Evolutionary conservation across 129 eudicot species (phyloP).

Genomic region (Flaveria trinervia): DNA sequence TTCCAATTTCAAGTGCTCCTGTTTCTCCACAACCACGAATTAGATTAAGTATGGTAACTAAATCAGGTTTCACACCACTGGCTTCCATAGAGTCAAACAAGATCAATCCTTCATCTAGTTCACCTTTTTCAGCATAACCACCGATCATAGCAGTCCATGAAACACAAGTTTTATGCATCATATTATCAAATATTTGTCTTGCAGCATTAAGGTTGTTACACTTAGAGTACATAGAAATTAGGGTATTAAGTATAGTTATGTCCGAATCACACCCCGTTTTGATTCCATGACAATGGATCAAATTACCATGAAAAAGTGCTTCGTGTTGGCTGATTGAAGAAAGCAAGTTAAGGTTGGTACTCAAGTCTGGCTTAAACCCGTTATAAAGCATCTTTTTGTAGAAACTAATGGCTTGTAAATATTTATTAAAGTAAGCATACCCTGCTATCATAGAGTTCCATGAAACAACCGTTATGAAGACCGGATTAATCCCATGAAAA

Average conservation of each 20-base stretch:
- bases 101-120: slow-evolving; percentile 50
- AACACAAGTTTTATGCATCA: slow-evolving; percentile 57
- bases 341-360: slow-evolving; percentile 72
- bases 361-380: slow-evolving; percentile 58
- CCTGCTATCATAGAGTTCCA: slow-evolving; percentile 82
- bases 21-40: slow-evolving; percentile 65
- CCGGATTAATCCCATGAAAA: slow-evolving; percentile 45
- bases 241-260: slow-evolving; percentile 54
- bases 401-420: slow-evolving; percentile 36
- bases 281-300: slow-evolving; percentile 69
- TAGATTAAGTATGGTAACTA: slow-evolving; percentile 62
- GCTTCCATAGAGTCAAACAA: slow-evolving; percentile 70
- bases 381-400: slow-evolving; percentile 48
- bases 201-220: slow-evolving; percentile 55
- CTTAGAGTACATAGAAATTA: slow-evolving; percentile 80
- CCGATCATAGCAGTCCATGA: slow-evolving; percentile 85
- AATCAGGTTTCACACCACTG: slow-evolving; percentile 66
- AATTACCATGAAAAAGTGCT: slow-evolving; percentile 47
- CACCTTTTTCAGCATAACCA: slow-evolving; percentile 73
- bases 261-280: slow-evolving; percentile 59
- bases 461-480: slow-evolving; percentile 52
- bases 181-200: slow-evolving; percentile 51
- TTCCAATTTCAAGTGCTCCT: slow-evolving; percentile 78
- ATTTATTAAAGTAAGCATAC: slow-evolving; percentile 43
- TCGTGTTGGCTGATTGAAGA: slow-evolving; percentile 47